Percentiles rank a stretch among this genome's conserved stretches.
These are phyloP conservation scores for Discostella stelligeroides DNA, from an alignment of 108 stramenopile genomes.

Conservation along the genomic window DNA sequence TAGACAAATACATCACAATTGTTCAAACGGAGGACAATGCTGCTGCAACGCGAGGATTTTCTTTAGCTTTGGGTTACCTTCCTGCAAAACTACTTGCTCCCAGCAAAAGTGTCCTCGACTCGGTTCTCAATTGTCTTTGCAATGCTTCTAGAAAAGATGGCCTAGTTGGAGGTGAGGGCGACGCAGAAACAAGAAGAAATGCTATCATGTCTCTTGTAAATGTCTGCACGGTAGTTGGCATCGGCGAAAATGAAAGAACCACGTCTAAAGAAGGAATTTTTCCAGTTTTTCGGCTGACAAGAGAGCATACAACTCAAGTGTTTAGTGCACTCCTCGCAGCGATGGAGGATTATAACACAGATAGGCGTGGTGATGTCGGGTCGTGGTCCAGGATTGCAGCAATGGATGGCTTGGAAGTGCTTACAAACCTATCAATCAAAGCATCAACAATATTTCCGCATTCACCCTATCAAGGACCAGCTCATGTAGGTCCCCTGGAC, in stretches of 20 bases:
- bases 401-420: constrained; percentile 73
- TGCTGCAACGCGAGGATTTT: constrained; percentile 92
- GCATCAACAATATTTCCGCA: constrained; percentile 39
- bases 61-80: constrained; percentile 89
- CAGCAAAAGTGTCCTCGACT: constrained; percentile 54
- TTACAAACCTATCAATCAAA: constrained; percentile 53
- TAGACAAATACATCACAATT: constrained; percentile 79
- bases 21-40: constrained; percentile 87
- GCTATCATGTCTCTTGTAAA: constrained; percentile 71
- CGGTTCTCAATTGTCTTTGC: constrained; percentile 60
- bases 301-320: constrained; percentile 59
- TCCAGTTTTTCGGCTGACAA: constrained; percentile 30
- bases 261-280: constrained; percentile 23
- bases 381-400: constrained; percentile 96
- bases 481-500: neutral
- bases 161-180: constrained; percentile 78
- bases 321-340: constrained; percentile 71
- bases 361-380: constrained; percentile 98
- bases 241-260: constrained; percentile 13
- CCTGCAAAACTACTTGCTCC: constrained; percentile 86
- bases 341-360: constrained; percentile 92
- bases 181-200: constrained; percentile 97
- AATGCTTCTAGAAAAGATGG: constrained; percentile 56
- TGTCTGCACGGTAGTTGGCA: constrained; percentile 70
- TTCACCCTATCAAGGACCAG: neutral